Conservation (phyloP, 2,329 filamentous ascomycete species). For the Aurifilum marmelostoma region DNA sequence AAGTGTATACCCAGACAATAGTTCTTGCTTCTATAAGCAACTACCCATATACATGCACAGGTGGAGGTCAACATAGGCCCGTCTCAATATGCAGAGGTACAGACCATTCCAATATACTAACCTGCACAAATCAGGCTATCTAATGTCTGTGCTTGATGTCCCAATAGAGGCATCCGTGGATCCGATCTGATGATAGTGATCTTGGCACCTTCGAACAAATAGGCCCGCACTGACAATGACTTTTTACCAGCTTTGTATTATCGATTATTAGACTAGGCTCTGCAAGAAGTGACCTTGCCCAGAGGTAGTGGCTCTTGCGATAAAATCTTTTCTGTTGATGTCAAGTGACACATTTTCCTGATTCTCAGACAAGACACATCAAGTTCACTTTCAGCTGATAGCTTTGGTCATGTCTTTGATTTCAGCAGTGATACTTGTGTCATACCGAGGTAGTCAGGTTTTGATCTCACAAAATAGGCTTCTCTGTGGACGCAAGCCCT, state of each 20-base stretch:
- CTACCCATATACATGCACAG: not conserved
- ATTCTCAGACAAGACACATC: no score
- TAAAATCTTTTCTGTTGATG: not conserved
- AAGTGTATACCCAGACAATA: not conserved
- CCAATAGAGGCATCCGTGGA: constrained; percentile 42
- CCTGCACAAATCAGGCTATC: constrained; percentile 39
- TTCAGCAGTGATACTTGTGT: not conserved
- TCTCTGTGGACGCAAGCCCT: not conserved
- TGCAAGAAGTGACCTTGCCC: not conserved
- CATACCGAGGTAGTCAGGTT: not conserved
- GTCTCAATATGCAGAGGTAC: constrained; percentile 34
- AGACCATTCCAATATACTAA: constrained; percentile 38
- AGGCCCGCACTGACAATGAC: constrained; percentile 45
- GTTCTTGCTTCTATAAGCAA: not conserved
- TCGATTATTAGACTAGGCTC: not conserved
- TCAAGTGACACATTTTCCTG: not conserved
- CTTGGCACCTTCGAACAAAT: constrained; percentile 38
- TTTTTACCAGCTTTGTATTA: constrained; percentile 31
- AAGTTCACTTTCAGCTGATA: no score
- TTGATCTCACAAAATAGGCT: not conserved
- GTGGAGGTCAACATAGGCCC: not conserved
- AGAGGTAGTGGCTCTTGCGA: not conserved
- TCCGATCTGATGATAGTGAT: constrained; percentile 40
- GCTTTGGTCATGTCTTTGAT: no score
- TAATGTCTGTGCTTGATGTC: constrained; percentile 38